Evolutionary conservation across 116 monocot genomes (phyloP).

Genomic region (Trichopus zeylanicus): DNA sequence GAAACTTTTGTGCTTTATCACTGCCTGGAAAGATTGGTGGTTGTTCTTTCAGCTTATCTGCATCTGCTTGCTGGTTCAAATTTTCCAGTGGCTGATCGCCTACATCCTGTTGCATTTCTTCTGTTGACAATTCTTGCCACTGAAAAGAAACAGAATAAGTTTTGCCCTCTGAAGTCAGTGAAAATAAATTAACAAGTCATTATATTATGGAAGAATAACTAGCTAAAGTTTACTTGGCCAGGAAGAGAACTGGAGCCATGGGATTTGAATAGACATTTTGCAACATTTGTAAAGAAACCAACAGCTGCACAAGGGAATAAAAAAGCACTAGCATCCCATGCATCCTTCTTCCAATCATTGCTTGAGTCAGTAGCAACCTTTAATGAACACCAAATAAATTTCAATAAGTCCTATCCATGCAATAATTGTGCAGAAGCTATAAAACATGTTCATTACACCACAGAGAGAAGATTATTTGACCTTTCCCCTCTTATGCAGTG

Average conservation of each 20-base stretch:
- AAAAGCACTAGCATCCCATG: slow-evolving; percentile 17
- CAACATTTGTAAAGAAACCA: slow-evolving; percentile 31
- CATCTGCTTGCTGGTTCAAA: slow-evolving; percentile 3
- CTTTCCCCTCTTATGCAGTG: slow-evolving; percentile 21
- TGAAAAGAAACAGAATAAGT: background rate
- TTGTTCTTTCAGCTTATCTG: slow-evolving; percentile 11
- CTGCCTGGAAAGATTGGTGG: slow-evolving; percentile 1
- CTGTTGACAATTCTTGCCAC: slow-evolving; percentile 4
- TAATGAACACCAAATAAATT: slow-evolving; percentile 3
- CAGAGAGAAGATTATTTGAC: slow-evolving; percentile 12
- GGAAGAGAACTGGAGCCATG: slow-evolving; percentile 18
- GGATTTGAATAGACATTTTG: slow-evolving; percentile 25
- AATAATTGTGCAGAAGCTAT: background rate
- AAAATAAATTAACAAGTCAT: background rate
- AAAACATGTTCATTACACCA: background rate
- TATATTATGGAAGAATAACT: background rate
- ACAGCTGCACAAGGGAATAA: slow-evolving; percentile 23
- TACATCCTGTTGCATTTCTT: slow-evolving; percentile 8
- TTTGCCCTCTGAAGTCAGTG: background rate
- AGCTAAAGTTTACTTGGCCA: slow-evolving; percentile 15
- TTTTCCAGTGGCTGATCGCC: slow-evolving; percentile 3
- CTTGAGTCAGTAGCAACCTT: slow-evolving; percentile 17
- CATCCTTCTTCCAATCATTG: slow-evolving; percentile 23
- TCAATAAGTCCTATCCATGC: background rate
- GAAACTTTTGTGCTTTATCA: slow-evolving; percentile 18